These are phyloP conservation scores for Cyclotella cryptica DNA, from an alignment of 108 stramenopile species.

Conservation along the genomic window DNA sequence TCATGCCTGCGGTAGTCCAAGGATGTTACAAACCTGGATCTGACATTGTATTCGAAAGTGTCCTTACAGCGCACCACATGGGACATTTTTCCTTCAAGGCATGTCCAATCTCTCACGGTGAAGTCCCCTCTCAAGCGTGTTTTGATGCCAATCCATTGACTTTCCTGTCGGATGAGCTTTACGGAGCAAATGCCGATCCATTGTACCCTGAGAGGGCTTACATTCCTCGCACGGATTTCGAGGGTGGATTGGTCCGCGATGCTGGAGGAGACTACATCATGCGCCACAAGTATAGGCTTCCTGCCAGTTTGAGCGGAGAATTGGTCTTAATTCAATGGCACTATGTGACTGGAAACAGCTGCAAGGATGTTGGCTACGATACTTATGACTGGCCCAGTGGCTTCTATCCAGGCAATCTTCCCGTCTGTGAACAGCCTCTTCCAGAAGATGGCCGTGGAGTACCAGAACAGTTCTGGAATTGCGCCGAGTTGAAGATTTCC, in stretches of 20 bases:
- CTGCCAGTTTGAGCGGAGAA: conserved; percentile 32
- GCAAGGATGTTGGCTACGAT: conserved; percentile 43
- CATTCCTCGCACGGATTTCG: conserved; percentile 43
- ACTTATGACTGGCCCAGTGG: conserved; percentile 40
- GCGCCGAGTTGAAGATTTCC: conserved; percentile 44
- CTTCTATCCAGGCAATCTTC: conserved; percentile 26
- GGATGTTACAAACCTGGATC: conserved; percentile 52
- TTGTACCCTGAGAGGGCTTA: conserved; percentile 68
- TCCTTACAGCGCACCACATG: conserved; percentile 63
- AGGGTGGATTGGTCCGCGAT: conserved; percentile 29
- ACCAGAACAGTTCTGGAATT: conserved; percentile 52
- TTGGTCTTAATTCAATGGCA: conserved; percentile 74
- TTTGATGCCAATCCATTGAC: conserved; percentile 57
- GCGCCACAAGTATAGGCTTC: conserved; percentile 27
- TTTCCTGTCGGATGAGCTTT: conserved; percentile 61
- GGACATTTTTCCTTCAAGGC: conserved; percentile 65
- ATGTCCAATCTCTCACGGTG: conserved; percentile 51
- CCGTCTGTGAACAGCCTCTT: conserved; percentile 29
- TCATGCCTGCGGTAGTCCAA: conserved; percentile 53
- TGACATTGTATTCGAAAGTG: conserved; percentile 49
- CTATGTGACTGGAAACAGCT: conserved; percentile 76
- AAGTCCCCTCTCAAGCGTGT: conserved; percentile 61
- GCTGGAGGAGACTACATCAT: conserved; percentile 14
- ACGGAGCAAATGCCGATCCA: conserved; percentile 52
- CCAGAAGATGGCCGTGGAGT: conserved; percentile 47